These are phyloP conservation scores for Davidsoniella virescens DNA, from an alignment of 2,329 filamentous ascomycete species.

Conservation along the genomic window DNA sequence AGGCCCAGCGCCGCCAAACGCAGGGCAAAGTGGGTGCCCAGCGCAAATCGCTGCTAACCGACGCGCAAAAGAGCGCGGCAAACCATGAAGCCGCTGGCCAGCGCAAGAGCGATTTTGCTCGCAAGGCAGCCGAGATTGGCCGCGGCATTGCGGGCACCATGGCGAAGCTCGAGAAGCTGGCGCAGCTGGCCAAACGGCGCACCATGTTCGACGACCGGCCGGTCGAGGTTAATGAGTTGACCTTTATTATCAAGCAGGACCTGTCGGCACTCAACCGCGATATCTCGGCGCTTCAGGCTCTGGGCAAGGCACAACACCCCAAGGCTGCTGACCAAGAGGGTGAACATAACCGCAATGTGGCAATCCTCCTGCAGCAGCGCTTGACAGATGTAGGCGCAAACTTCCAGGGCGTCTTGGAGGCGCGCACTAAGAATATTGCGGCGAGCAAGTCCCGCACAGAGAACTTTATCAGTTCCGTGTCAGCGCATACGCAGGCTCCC, in stretches of 20 bases:
- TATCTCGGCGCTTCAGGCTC: conserved; percentile 64
- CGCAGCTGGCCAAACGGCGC: conserved; percentile 88
- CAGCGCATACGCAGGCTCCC: conserved; percentile 47
- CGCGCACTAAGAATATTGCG: conserved; percentile 94
- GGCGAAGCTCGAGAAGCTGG: conserved; percentile 85
- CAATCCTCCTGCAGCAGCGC: conserved; percentile 78
- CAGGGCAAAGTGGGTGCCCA: conserved; percentile 63
- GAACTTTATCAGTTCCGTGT: conserved; percentile 87
- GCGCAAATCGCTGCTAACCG: conserved; percentile 62
- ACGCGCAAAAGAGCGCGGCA: conserved; percentile 51
- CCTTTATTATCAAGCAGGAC: conserved; percentile 96
- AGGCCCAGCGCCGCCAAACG: conserved; percentile 67
- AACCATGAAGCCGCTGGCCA: conserved; percentile 30
- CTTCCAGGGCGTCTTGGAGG: conserved; percentile 94
- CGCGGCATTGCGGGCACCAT: conserved; percentile 83
- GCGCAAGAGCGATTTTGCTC: conserved; percentile 75
- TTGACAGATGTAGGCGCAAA: conserved; percentile 83
- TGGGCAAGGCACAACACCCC: conserved; percentile 57
- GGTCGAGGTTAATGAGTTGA: conserved; percentile 92
- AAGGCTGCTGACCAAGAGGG: conserved; percentile 64
- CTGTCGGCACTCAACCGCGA: conserved; percentile 70
- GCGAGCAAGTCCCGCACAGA: conserved; percentile 82
- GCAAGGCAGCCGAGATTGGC: conserved; percentile 80
- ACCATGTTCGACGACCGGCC: conserved; percentile 94
- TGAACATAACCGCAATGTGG: conserved; percentile 96